Base-by-base conservation (phyloP, 2,329 filamentous ascomycete genomes). In the Aspergillus clavatus region DNA sequence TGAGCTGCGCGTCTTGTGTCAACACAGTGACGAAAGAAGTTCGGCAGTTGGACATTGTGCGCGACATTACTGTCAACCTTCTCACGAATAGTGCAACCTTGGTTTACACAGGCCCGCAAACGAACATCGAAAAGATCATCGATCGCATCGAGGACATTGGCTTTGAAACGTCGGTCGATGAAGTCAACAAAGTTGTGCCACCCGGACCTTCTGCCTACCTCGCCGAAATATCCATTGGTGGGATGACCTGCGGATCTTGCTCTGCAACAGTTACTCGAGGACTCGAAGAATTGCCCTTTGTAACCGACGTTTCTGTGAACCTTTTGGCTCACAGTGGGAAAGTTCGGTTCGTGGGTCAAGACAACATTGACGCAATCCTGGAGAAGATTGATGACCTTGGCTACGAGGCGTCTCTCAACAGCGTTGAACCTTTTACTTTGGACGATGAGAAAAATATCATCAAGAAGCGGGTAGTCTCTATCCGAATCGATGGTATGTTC, bases 1-100 rank as follows among this genome's bases (percentile, higher is more conserved):
- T 89, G 84, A 87, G 82, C 3, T 89, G 86, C 60, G 80, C 81
- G 11, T 77, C 83, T 10, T 89, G 86, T 57, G 75, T 76, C 42
- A 83, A 82, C 58, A 73, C 75, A 29, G 79, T 89, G 53, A 82
- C 77, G 10, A 68, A 76, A 5, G 77, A 79, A 50, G 64, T 89
- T 28, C 68, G 77, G 38, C 77, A 80, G 49, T 66, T 75, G 18
- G 72, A 78, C 4, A 84, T 78, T 71, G 71, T 88, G 21, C 71
- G 73, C 40, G 75, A 77, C 4, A 73, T 79, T 31, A 70, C 70
- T 1, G 78, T 89, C 55, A 86, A 82, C 53, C 71, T 89, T 7
- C 74, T 88, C 38, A 77, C 78, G 18, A 83, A 87, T 65, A 86
- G 80, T 53, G 85, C 82, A 4, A 75, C 72, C 0, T 70, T 88